A percentile compares a stretch with the other conserved stretches of the same genome.
phyloP scores from a whole-genome alignment of 129 eudicot species.

The Artemisia argyi region DNA sequence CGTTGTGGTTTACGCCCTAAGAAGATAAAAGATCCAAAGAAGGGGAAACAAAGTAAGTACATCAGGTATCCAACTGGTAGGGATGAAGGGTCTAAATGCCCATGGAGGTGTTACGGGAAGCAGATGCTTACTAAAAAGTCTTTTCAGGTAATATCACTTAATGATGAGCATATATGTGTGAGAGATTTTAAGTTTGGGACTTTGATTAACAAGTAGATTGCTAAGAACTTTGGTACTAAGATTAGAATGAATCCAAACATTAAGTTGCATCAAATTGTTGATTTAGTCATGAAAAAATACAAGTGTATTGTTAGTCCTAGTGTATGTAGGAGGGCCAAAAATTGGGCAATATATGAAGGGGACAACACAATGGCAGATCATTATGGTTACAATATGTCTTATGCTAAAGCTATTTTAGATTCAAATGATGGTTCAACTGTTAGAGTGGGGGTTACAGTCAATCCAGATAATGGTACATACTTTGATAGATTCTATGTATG shows the following conservation, averaged over 20 bases:
- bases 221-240: too few species aligned
- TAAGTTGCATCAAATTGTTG: too few species aligned
- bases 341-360: background rate
- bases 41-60: background rate
- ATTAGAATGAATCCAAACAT: too few species aligned
- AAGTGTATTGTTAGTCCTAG: background rate
- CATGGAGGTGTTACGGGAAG: background rate
- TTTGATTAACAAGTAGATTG: too few species aligned
- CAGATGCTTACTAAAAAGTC: background rate
- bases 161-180: too few species aligned
- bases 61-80: too few species aligned
- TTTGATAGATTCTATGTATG: background rate
- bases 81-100: background rate
- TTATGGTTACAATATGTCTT: background rate
- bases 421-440: too few species aligned
- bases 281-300: background rate
- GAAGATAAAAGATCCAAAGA: background rate
- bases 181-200: too few species aligned
- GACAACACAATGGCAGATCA: background rate
- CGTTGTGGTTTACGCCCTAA: background rate
- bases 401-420: background rate
- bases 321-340: background rate
- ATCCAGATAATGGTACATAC: too few species aligned
- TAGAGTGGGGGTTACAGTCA: too few species aligned
- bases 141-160: background rate